Base-by-base conservation (phyloP, 2,329 filamentous ascomycete genomes). In the Alternaria postmessia region DNA sequence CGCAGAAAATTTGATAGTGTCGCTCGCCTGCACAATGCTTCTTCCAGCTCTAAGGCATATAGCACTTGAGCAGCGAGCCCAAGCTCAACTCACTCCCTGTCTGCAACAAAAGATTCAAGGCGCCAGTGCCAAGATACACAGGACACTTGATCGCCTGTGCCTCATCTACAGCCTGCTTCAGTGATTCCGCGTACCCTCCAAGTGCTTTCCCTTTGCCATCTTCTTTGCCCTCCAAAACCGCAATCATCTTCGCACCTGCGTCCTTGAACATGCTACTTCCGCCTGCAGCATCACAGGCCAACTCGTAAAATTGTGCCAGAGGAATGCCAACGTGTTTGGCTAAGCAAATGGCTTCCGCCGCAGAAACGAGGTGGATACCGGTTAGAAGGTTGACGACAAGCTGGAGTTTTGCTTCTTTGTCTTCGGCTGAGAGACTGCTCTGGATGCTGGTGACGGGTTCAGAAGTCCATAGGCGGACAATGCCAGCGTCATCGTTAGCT, bases 381-480 rank as follows among this genome's bases (percentile, higher is more conserved):
- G 62, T 71, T 3, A 79, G 64, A 7, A 79, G 72, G 47, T 74
- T 62, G 22, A 71, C 58, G 34, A 78, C 71, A 7, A 81, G 78
- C 20, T 78, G 72, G n/a, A 76, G 64, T 32, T 74, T 76, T 14
- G 69, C 59, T 32, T 71, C 44, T 54, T 78, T 75, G 16, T 75
- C 71, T 36, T 67, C 60, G 8, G 64, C 61, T 0, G 72, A 69
- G 16, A 73, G 57, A 1, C 52, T 62, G 54, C 56, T 64, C 46
- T 71, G 60, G 46, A 78, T 74, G 59, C 59, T 70, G 7, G 71
- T 64, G 12, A 84, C 77, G 1, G 82, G 78, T 0, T 79, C 74
- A 0, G 73, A 59, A 0, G 71, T 76, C 75, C 87, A 88, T 51
- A 87, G 80, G 53, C 85, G 84, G 16, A 88, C 84, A 67, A 87